Evolutionary conservation across 1,284 basidiomycete species (phyloP).

Genomic region (Hemileia vastatrix): DNA sequence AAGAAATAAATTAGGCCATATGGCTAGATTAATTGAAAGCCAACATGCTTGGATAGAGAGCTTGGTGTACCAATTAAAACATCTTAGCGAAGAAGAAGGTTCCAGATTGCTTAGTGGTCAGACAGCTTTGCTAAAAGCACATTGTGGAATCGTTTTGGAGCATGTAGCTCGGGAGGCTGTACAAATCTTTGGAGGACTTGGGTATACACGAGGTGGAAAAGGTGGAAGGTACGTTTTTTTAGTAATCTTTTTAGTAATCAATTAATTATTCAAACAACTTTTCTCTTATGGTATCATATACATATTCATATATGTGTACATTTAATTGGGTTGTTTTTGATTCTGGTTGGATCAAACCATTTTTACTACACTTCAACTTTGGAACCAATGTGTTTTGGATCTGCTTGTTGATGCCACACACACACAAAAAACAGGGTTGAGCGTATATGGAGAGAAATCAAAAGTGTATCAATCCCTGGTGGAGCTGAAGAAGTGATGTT

Average conservation of each 20-base stretch:
- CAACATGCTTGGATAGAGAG: slow-evolving; percentile 25
- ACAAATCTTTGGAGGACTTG: slow-evolving; percentile 23
- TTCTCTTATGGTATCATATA: too few relatives aligned
- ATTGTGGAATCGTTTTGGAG: slow-evolving; percentile 30
- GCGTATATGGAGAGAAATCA: slow-evolving; percentile 19
- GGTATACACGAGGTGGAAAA: slow-evolving; percentile 16
- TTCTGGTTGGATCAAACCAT: too few relatives aligned
- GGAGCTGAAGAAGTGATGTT: slow-evolving; percentile 23
- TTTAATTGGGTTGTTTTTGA: too few relatives aligned
- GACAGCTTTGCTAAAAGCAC: slow-evolving; percentile 37
- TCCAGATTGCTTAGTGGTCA: slow-evolving; percentile 30
- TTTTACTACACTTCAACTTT: too few relatives aligned
- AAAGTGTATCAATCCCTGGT: slow-evolving; percentile 21
- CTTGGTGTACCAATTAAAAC: slow-evolving; percentile 26
- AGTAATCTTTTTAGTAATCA: too few relatives aligned
- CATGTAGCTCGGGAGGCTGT: slow-evolving; percentile 25
- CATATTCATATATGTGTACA: too few relatives aligned
- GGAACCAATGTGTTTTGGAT: too few relatives aligned
- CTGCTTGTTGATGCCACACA: too few relatives aligned
- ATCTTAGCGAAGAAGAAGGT: slow-evolving; percentile 24
- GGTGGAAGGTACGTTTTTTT: slow-evolving; percentile 16
- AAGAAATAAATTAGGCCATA: slow-evolving; percentile 8
- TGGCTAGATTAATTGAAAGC: background rate
- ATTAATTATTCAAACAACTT: too few relatives aligned
- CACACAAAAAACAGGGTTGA: too few relatives aligned